These are phyloP conservation scores for Clausena lansium DNA, from an alignment of 345 rosid species.

Conservation along the genomic window DNA sequence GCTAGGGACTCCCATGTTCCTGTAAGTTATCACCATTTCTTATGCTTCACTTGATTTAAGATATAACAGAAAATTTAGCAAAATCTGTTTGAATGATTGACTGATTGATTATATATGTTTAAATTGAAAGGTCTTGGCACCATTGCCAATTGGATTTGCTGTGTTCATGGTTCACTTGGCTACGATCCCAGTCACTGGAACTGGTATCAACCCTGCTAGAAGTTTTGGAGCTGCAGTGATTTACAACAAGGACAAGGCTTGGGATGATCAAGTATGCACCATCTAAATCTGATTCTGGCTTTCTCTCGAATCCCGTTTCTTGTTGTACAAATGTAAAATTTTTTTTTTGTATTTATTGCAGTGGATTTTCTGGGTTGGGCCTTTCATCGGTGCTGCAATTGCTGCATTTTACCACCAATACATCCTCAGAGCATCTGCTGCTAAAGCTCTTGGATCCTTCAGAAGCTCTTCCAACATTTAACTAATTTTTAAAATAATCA, in stretches of 20 bases:
- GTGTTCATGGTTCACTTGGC: constrained; percentile 76
- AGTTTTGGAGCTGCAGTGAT: constrained; percentile 67
- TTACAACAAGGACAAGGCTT: constrained; percentile 41
- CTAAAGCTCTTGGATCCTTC: constrained; percentile 59
- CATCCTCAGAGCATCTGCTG: constrained; percentile 51
- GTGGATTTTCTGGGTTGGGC: constrained; percentile 84
- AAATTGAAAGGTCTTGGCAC: constrained; percentile 51
- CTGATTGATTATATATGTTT: background rate
- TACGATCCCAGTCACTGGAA: constrained; percentile 65
- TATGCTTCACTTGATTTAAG: too few species aligned
- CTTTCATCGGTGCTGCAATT: constrained; percentile 59
- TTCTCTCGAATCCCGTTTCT: background rate
- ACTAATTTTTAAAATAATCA: background rate
- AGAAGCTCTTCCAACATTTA: constrained; percentile 40
- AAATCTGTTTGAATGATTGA: background rate
- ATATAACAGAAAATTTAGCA: background rate
- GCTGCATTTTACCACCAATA: constrained; percentile 65
- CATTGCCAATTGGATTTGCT: constrained; percentile 66
- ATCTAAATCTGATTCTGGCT: background rate
- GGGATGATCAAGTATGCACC: constrained; percentile 55
- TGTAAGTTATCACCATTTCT: constrained; percentile 22
- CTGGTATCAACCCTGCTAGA: constrained; percentile 66
- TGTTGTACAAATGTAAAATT: background rate
- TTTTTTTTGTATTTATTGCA: constrained; percentile 15
- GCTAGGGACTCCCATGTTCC: constrained; percentile 72